phyloP scores from a whole-genome alignment of 192 early-diverging fungal genomes.

The Podila verticillata region DNA sequence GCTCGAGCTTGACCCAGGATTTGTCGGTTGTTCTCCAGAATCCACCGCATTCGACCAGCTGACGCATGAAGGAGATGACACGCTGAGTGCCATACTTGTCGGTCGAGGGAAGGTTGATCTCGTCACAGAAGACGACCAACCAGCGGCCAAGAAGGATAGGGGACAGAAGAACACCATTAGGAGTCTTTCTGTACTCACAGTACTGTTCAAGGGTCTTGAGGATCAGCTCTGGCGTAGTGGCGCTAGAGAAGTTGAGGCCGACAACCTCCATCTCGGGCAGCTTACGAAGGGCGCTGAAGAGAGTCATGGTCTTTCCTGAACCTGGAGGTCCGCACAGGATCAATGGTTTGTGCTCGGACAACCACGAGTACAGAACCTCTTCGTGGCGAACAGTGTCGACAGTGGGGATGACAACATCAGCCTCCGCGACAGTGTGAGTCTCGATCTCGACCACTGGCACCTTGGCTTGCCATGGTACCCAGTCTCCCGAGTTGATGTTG shows the following conservation, averaged over 20 bases:
- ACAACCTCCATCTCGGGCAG: slow-evolving; percentile 96
- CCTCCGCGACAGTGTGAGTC: slow-evolving; percentile 87
- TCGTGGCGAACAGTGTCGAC: slow-evolving; percentile 98
- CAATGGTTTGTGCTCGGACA: slow-evolving; percentile 94
- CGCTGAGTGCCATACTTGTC: slow-evolving; percentile 99
- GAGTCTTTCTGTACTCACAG: slow-evolving; percentile 97
- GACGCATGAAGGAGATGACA: slow-evolving; percentile 95
- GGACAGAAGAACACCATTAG: slow-evolving; percentile 87
- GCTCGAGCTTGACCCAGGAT: slow-evolving; percentile 94
- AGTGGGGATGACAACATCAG: slow-evolving; percentile 97
- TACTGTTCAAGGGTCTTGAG: slow-evolving; percentile 97
- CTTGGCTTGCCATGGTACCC: slow-evolving; percentile 88
- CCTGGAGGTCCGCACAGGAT: slow-evolving; percentile 99
- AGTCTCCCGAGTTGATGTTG: slow-evolving; percentile 80
- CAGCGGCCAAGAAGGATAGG: slow-evolving; percentile 88
- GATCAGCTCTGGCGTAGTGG: slow-evolving; percentile 94
- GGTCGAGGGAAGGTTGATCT: slow-evolving; percentile 96
- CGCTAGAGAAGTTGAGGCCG: slow-evolving; percentile 98
- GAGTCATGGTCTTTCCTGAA: slow-evolving; percentile 99
- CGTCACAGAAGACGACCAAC: slow-evolving; percentile 99
- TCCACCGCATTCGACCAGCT: slow-evolving; percentile 94
- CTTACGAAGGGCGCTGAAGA: slow-evolving; percentile 94
- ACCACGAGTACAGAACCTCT: slow-evolving; percentile 93
- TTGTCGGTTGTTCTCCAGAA: slow-evolving; percentile 95
- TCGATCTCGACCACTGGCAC: slow-evolving; percentile 97